Percentiles rank a stretch among this genome's conserved stretches.
Conservation (phyloP, 768 basidiomycete genomes). For the Strobilomyces dryophilus region DNA sequence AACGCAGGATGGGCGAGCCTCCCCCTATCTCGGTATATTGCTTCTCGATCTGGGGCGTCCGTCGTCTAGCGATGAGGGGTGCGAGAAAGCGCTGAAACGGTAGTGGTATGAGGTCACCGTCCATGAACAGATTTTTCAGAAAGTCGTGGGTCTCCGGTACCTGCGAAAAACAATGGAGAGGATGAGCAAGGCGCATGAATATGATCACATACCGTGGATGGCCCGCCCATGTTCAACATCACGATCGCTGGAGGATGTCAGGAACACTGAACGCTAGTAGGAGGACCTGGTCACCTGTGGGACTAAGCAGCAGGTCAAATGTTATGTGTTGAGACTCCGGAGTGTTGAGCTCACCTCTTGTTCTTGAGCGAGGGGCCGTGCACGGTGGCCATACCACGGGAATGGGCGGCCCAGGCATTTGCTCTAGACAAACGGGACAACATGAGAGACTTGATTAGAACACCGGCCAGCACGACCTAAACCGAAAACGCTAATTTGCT, state of each 20-base stretch:
- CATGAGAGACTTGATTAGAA: slow-evolving; percentile 24
- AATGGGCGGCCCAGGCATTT: slow-evolving; percentile 19
- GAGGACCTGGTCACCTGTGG: slow-evolving; percentile 47
- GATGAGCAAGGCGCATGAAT: slow-evolving; percentile 1
- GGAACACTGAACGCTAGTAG: neutral
- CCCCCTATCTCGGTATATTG: slow-evolving; percentile 96
- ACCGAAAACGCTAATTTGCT: neutral
- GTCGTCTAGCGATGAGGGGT: slow-evolving; percentile 81
- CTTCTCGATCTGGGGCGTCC: slow-evolving; percentile 89
- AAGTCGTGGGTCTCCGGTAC: slow-evolving; percentile 92
- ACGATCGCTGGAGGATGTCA: slow-evolving; percentile 63
- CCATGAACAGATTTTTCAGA: slow-evolving; percentile 87
- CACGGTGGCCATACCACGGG: slow-evolving; percentile 44
- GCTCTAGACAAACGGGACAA: slow-evolving; percentile 18
- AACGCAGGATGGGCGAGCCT: slow-evolving; percentile 91
- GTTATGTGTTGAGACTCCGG: neutral
- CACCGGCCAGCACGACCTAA: neutral
- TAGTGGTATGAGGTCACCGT: slow-evolving; percentile 90
- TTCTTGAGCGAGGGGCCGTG: slow-evolving; percentile 35
- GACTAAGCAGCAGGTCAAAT: slow-evolving; percentile 36
- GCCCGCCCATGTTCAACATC: slow-evolving; percentile 99
- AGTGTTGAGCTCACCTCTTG: slow-evolving; percentile 38
- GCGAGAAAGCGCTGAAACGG: slow-evolving; percentile 89
- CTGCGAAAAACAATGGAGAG: slow-evolving; percentile 35
- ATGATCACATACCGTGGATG: slow-evolving; percentile 67